These are phyloP conservation scores for Plantago rigida DNA, from an alignment of 305 asterid genomes.

Conservation along the genomic window DNA sequence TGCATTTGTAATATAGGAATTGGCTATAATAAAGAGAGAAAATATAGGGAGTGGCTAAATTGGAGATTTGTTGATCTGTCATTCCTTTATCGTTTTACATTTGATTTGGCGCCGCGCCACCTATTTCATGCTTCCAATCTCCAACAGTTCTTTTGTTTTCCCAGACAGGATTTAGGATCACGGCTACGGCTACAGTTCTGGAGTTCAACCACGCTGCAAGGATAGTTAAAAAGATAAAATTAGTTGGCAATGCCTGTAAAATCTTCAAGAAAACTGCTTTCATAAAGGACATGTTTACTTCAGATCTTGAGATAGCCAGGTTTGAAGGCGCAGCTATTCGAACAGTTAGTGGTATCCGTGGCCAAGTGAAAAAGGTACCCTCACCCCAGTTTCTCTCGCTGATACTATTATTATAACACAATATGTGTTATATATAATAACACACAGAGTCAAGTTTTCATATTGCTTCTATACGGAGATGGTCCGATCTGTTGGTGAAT, in stretches of 20 bases:
- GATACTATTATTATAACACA: no score
- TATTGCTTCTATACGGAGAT: no score
- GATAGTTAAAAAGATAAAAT: conserved; percentile 83
- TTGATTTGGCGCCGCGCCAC: neutral
- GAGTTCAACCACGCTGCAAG: conserved; percentile 89
- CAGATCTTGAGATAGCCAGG: conserved; percentile 95
- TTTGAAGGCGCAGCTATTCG: conserved; percentile 90
- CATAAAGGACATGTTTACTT: conserved; percentile 88
- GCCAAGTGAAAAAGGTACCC: conserved; percentile 90
- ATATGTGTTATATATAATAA: no score
- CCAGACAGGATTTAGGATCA: conserved; percentile 87
- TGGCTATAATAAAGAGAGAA: neutral
- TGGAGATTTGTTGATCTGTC: neutral
- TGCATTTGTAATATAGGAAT: neutral
- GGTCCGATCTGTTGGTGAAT: no score
- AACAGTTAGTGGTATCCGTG: conserved; percentile 93
- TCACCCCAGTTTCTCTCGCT: no score
- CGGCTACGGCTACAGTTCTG: conserved; percentile 80
- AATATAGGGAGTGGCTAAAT: neutral
- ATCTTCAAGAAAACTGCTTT: conserved; percentile 91
- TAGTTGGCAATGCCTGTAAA: conserved; percentile 81
- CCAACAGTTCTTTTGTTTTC: conserved; percentile 2
- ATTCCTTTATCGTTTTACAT: neutral
- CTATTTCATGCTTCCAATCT: conserved; percentile 5
- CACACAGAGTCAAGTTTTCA: no score